Base-by-base conservation (phyloP, 2,329 filamentous ascomycete species). In the Sporothrix pseudoabietina region DNA sequence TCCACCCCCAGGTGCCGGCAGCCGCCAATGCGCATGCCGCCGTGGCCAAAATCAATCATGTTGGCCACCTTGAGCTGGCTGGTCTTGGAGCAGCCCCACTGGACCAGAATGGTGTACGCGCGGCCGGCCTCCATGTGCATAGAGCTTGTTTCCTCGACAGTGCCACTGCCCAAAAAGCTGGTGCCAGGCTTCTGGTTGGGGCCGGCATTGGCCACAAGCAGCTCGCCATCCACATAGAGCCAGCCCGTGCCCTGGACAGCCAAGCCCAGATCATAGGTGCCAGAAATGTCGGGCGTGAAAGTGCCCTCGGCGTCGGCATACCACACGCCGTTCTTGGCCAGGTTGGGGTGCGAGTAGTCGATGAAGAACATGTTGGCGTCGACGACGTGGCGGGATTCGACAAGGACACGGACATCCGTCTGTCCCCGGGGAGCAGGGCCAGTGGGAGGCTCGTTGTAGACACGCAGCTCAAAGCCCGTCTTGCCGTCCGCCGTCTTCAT, bases 41-140 rank as follows among this genome's bases (percentile, higher is more conserved):
- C 71, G 79, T 63, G 55, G 14, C 77, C n/a, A 82, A 81, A 85
- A 83, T 87, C 3, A 84, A 85, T 84, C 86, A 83, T 12, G n/a
- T 63, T 52, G 52, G 54, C 41, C 47, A 72, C 69, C 41, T 52
- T 73, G 19, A 75, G 68, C 35, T 59, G 71, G 54, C 52, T 69
- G 55, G 75, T 76, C 22, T 57, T 55, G 32, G 72, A 47, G 39
- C 69, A 71, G 65, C 74, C 76, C n/a, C 55, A 76, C 49, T 79
- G 76, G 16, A 80, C 76, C 55, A 77, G 78, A 63, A 81, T 71
- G 16, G 78, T 75, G 74, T 81, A 81, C 7, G 73, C 75, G 69
- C 78, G 74, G 1, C 79, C 80, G 47, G 77, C 78, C 75, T 78
- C 78, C 3, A 81, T 71, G 5, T 72, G 26, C 9, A 78, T 57